Base-by-base conservation (phyloP, 768 basidiomycete genomes). In the Plicaturopsis crispa region DNA sequence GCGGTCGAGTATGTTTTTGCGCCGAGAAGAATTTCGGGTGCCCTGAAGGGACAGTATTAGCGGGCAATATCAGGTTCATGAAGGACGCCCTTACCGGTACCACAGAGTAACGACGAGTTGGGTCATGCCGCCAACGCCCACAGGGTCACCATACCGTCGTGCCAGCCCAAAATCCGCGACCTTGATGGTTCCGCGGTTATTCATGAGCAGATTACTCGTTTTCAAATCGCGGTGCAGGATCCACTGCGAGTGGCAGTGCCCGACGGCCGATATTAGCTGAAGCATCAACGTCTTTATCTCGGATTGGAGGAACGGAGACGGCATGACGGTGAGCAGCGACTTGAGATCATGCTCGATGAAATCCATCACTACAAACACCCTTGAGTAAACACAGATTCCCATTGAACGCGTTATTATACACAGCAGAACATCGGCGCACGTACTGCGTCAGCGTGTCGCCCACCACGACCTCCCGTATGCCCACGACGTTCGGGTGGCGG, bases 321-420 rank as follows among this genome's bases (percentile, higher is more conserved):
- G 92, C 96, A 98, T 98, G 44, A 89, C 66, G 18, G 84, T 87
- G 41, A 99, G 73, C 36, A 99, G 75, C 5, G 93, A 85, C 63
- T 99, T 99, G 57, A 99, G 82, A 59, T 99, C 96, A 60, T 99
- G 96, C 61, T 99, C 96, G 56, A 99, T 94, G 55, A 99, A 99
- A 59, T 96, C 92, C 93, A 96, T 96, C 24, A 98, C 96, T 47
- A 99, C 93, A 60, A 93, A 99, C 31, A 98, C 90, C 67, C 96
- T 97, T 55, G 33, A 31, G 49, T 44, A 46, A 33, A 21, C 39
- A 45, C 51, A 60, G 56, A 55, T 61, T 57, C 42, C 60, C 52
- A 53, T 41, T 40, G 49, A 33, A 18, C 18, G 21, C 16, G 8
- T 10, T 13, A 26, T 18, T 4, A 28, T 6, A 14, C 20, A 2